Base-by-base conservation (phyloP, 345 rosid species). In the Acer saccharum region DNA sequence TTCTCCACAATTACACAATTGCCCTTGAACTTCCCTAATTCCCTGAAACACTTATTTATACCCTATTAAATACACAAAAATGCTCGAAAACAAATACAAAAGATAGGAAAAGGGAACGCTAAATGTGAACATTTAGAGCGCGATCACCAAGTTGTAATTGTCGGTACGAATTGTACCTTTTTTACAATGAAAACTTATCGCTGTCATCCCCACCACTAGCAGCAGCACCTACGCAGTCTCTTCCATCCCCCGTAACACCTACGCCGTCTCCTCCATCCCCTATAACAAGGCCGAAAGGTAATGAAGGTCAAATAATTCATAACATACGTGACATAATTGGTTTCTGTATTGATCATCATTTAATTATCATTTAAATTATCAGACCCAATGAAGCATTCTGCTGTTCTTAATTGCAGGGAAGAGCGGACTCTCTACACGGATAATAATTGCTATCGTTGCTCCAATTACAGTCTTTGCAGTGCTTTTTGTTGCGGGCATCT, bases 401-500 rank as follows among this genome's bases (percentile, higher is more conserved):
- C 14, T 27, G 41, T 4, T 64, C 29, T 20, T 21, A 10, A 39
- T 11, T 77, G 70, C 76, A 86, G 88, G 83, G 58, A 67, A 78
- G 77, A 72, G 82, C 27, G 46, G 74, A 57, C 3, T 32, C 35
- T 32, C 35, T 32, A 41, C 23, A 12, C 55, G 50, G 52, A 32
- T 32, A 32, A 82, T 79, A 23, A 35, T 83, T 0, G 87, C 87
- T 13, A 65, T 84, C 29, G 80, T 69, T 50, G 83, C 70, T 46
- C 85, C 86, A 2, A 39, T 82, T 66, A 48, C 77, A 62, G 75
- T 79, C 6, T 61, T 77, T 21, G 1, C 73, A 18, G 44, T 80
- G 66, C 80, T 88, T 62, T 84, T 88, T 39, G 71, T 65, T 10
- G 43, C 65, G 5, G 79, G 76, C 13, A 79, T 39, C 66, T 80